Base-by-base conservation (phyloP, 2,329 filamentous ascomycete species). In the Fusarium chuoi region DNA sequence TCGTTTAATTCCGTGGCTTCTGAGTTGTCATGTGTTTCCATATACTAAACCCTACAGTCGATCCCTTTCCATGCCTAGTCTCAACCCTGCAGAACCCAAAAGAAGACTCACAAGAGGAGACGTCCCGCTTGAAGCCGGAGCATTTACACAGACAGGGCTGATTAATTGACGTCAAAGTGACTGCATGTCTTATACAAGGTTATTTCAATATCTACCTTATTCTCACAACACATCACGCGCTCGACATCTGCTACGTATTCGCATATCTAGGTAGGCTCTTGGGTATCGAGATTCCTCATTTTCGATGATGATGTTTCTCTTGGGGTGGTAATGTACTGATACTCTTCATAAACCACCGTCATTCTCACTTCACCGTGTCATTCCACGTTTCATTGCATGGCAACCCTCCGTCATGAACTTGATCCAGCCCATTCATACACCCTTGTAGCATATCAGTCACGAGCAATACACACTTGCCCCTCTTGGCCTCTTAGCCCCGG, bases 81-180 rank as follows among this genome's bases (percentile, higher is more conserved):
- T 58, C 33, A 26, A 59, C 20, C 52, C 15, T 56, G 33, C 22
- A 52, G 62, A 65, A 57, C 30, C 38, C 26, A 44, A 45, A 39
- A 44, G 62, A 65, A 65, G 46, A 62, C 20, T 44, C 51, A n/a
- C 22, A 57, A 30, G 38, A 54, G 49, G 48, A 56, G 44, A 57
- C 9, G 54, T 52, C 38, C 28, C 44, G 33, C 59, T n/a, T 38
- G n/a, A 28, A 38, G 41, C 39, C 63, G 65, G 54, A 68, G 54
- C 39, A 52, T 68, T 36, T 35, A 49, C 12, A 39, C 39, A 22
- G 44, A 26, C 51, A 48, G 55, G 38, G 42, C 30, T 38, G 35
- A 44, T n/a, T 36, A 17, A 28, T 72, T 77, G 74, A 77, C 74
- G 74, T 76, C 72, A 77, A 73, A 63, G 69, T 76, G 74, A 75